Evolutionary conservation across 805 yeast species (phyloP).

Genomic region (Candida silvicultrix): DNA sequence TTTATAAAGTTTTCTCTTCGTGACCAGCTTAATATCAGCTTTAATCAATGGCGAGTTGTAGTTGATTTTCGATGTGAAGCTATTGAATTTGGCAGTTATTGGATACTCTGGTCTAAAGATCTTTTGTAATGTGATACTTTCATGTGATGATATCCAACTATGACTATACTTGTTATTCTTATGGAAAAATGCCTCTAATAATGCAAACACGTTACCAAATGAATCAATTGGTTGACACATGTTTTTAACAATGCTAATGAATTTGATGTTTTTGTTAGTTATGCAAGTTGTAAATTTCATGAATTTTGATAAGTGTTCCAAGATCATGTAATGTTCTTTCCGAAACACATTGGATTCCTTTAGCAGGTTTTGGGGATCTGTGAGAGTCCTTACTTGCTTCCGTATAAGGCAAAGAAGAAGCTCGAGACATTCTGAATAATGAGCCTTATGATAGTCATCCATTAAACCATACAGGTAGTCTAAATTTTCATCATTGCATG

Average conservation of each 20-base stretch:
- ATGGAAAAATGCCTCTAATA: conserved; percentile 6
- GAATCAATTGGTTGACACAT: not conserved
- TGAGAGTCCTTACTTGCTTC: conserved; percentile 4
- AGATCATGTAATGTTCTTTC: conserved; percentile 4
- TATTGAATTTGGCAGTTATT: not conserved
- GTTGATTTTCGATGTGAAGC: not conserved
- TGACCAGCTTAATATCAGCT: not conserved
- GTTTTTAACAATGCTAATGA: not conserved
- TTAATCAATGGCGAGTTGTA: not conserved
- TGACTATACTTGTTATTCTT: not conserved
- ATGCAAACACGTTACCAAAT: not conserved
- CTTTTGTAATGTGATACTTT: not conserved
- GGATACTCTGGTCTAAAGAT: conserved; percentile 5
- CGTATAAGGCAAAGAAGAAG: not conserved
- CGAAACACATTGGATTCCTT: conserved; percentile 1
- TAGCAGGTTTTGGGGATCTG: not conserved
- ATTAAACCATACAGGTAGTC: not conserved
- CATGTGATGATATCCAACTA: not conserved
- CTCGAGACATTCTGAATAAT: not conserved
- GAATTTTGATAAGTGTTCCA: conserved; percentile 6
- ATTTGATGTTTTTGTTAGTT: not conserved
- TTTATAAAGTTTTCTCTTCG: not conserved
- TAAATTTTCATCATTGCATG: not conserved
- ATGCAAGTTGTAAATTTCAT: not conserved
- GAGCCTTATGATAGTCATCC: not conserved